A percentile compares a stretch with the other conserved stretches of the same genome.
Evolutionary conservation across 1,284 basidiomycete genomes (phyloP).

Genomic region (Ganoderma meredithae): DNA sequence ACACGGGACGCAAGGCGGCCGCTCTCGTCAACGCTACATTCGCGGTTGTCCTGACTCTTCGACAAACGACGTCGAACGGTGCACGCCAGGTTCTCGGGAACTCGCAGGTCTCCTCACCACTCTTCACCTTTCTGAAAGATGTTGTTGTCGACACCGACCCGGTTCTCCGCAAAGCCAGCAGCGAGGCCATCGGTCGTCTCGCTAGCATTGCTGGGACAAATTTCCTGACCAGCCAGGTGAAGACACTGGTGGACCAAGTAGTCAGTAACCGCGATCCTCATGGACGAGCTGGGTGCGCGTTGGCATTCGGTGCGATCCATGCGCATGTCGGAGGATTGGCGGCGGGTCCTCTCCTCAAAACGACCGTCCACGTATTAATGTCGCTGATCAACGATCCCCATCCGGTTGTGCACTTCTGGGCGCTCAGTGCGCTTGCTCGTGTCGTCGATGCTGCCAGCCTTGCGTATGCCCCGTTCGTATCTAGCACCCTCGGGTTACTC

Average conservation of each 20-base stretch:
- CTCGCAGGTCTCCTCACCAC: slow-evolving; percentile 68
- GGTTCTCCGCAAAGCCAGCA: slow-evolving; percentile 81
- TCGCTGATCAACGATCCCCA: slow-evolving; percentile 96
- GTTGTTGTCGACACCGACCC: slow-evolving; percentile 85
- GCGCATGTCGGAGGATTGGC: slow-evolving; percentile 92
- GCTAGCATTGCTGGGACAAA: slow-evolving; percentile 86
- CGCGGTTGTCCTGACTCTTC: slow-evolving; percentile 82
- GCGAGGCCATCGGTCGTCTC: slow-evolving; percentile 90
- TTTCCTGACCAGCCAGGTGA: slow-evolving; percentile 90
- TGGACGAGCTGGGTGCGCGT: slow-evolving; percentile 91
- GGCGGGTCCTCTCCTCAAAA: slow-evolving; percentile 94
- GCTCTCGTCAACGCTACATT: slow-evolving; percentile 85
- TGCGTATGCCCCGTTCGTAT: slow-evolving; percentile 90
- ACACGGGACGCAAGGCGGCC: slow-evolving; percentile 89
- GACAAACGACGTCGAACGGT: slow-evolving; percentile 60
- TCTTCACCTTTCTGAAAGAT: slow-evolving; percentile 86
- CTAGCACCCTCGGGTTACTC: slow-evolving; percentile 90
- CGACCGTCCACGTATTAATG: slow-evolving; percentile 95
- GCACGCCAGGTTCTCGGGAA: slow-evolving; percentile 72
- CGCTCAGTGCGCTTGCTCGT: slow-evolving; percentile 84
- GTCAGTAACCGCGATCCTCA: slow-evolving; percentile 95
- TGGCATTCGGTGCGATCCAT: slow-evolving; percentile 96
- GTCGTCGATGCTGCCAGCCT: slow-evolving; percentile 95
- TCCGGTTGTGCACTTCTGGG: slow-evolving; percentile 95
- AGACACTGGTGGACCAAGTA: slow-evolving; percentile 94